Conservation (phyloP, 352 stramenopile genomes). For the Phytophthora lateralis region DNA sequence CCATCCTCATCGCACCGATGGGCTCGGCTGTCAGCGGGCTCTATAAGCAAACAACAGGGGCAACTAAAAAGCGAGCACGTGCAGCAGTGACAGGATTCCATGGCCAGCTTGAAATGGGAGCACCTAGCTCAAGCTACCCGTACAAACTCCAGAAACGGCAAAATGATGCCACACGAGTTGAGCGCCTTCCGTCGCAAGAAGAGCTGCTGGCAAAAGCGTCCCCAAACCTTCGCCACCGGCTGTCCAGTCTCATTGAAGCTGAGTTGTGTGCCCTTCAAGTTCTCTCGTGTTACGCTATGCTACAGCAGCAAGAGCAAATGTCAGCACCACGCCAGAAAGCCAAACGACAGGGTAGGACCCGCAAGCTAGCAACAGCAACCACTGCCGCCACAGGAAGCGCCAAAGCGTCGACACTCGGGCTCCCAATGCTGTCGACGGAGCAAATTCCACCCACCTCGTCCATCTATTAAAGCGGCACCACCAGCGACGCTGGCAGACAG, state of each 20-base stretch:
- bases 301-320: slow-evolving; percentile 54
- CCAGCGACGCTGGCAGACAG: slow-evolving; percentile 2
- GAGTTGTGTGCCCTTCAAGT: slow-evolving; percentile 84
- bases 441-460: slow-evolving; percentile 55
- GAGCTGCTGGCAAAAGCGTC: slow-evolving; percentile 77
- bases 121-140: slow-evolving; percentile 12
- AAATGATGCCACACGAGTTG: slow-evolving; percentile 33
- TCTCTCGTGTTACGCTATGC: slow-evolving; percentile 73
- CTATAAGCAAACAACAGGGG: slow-evolving; percentile 20
- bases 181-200: slow-evolving; percentile 69
- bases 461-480: slow-evolving; percentile 51
- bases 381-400: slow-evolving; percentile 24
- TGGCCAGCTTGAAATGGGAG: slow-evolving; percentile 7
- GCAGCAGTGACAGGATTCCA: slow-evolving; percentile 16
- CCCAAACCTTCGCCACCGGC: slow-evolving; percentile 65
- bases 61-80: slow-evolving; percentile 44
- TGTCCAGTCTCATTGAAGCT: slow-evolving; percentile 78
- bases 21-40: slow-evolving; percentile 14
- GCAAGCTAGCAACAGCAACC: slow-evolving; percentile 21
- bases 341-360: slow-evolving; percentile 24
- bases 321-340: slow-evolving; percentile 30
- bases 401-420: slow-evolving; percentile 29
- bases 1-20: slow-evolving; percentile 29
- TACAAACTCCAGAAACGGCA: slow-evolving; percentile 35
- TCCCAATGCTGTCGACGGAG: slow-evolving; percentile 64